Evolutionary conservation across 257 asterid species (phyloP), one percentile per base, ranked within the genome.

Genomic region (Ilex aquifolium): DNA sequence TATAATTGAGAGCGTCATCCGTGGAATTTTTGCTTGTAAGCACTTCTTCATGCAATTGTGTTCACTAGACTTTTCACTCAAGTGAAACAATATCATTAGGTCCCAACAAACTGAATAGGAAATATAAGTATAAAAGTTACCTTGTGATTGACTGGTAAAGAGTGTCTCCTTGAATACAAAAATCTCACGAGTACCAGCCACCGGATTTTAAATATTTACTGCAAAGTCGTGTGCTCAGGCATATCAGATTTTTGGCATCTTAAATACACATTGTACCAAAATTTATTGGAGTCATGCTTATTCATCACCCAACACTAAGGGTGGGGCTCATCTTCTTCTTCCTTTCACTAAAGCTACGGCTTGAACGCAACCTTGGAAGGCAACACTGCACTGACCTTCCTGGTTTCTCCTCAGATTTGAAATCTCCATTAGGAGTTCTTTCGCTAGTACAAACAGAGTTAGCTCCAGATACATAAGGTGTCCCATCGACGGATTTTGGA

Each of bases 351-450:
- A 74, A 71, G 80, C 89, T 82, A 54, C 77, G 73, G 56, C 68
- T 79, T 4, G 82, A 86, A 51, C 71, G 75, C 72, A 88, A 8
- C 81, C 76, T 74, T 1, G 96, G 96, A 57, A 85, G 74, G 72
- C 96, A 88, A 58, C 88, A 83, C 27, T 82, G 88, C 7, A 59
- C 57, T 8, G 84, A 63, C 64, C 68, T 85, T 15, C 14, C 40
- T 4, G 74, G 13, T 71, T 62, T 69, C n/a, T 70, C 75, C 29
- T 68, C 72, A 1, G 16, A 63, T 50, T 16, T 57, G 1, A 50
- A 21, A 36, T 59, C 70, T 12, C 64, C 62, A 21, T 21, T 69
- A 1, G 83, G 79, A 60, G 78, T 78, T 75, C 68, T 65, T 68
- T 77, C 80, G 16, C 76, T 67, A 40, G 76, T 69, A 3, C 57